These are phyloP conservation scores for Ogataea polymorpha DNA, from an alignment of 805 yeast genomes.

Conservation along the genomic window DNA sequence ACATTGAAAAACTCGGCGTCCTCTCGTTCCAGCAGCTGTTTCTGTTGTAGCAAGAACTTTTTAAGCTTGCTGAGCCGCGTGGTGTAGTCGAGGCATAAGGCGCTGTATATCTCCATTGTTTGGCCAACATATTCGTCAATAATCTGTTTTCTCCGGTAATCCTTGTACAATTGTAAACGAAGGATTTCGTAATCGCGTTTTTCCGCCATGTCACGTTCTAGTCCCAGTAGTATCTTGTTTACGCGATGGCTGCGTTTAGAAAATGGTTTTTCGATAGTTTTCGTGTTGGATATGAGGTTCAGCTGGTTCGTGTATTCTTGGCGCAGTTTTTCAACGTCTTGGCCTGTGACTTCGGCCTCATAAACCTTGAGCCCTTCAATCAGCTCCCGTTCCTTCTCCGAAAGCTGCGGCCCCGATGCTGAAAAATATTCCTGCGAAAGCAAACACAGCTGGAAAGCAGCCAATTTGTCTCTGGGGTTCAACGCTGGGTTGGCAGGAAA, in stretches of 20 bases:
- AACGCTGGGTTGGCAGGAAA: background rate
- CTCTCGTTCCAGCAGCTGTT: slow-evolving; percentile 21
- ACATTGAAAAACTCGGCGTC: slow-evolving; percentile 30
- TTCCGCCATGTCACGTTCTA: slow-evolving; percentile 34
- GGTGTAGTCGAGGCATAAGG: slow-evolving; percentile 26
- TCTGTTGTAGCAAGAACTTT: slow-evolving; percentile 32
- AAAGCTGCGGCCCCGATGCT: background rate
- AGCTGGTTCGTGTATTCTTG: slow-evolving; percentile 11
- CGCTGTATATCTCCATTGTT: slow-evolving; percentile 26
- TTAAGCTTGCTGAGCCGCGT: slow-evolving; percentile 32
- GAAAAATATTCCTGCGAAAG: slow-evolving; percentile 6
- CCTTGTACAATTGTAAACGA: slow-evolving; percentile 24
- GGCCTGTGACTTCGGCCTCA: slow-evolving; percentile 2
- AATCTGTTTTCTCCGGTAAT: slow-evolving; percentile 27
- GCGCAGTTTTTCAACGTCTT: slow-evolving; percentile 8
- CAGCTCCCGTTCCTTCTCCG: background rate
- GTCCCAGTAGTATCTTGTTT: slow-evolving; percentile 13
- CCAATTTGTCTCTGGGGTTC: slow-evolving; percentile 12
- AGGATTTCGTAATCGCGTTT: slow-evolving; percentile 32
- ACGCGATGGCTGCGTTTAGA: slow-evolving; percentile 4
- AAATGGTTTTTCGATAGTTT: slow-evolving; percentile 14
- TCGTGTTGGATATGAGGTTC: slow-evolving; percentile 9
- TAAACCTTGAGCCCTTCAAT: background rate
- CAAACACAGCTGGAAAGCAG: slow-evolving; percentile 13
- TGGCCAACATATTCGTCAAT: slow-evolving; percentile 26